Conservation (phyloP, 2,329 filamentous ascomycete genomes). For the Diatrype stigma region DNA sequence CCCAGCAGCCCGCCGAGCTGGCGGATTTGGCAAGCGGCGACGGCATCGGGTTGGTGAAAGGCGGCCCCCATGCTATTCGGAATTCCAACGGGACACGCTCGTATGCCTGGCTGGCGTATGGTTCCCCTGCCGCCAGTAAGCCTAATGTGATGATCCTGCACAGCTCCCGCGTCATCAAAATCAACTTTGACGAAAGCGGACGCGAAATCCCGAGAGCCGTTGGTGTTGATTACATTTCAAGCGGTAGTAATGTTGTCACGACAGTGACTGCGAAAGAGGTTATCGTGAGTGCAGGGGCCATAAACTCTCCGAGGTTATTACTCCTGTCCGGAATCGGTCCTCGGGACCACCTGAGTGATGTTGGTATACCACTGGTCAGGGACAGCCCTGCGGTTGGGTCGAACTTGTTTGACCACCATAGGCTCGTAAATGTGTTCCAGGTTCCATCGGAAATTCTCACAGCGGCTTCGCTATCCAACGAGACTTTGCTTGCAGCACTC, state of each 20-base stretch:
- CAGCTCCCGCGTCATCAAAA: constrained; percentile 28
- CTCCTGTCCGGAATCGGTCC: constrained; percentile 28
- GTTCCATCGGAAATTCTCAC: constrained; percentile 8
- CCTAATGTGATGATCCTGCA: constrained; percentile 11
- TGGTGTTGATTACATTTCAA: constrained; percentile 29
- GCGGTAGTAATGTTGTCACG: constrained; percentile 25
- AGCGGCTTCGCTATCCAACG: constrained; percentile 1
- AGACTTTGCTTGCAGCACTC: constrained; percentile 3
- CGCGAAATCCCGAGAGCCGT: constrained; percentile 24
- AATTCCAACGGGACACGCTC: constrained; percentile 11
- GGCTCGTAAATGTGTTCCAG: constrained; percentile 9
- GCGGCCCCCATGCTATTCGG: constrained; percentile 6
- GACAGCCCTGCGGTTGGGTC: constrained; percentile 24
- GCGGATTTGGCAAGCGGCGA: constrained; percentile 10
- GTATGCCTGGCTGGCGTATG: constrained; percentile 13
- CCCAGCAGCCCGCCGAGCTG: constrained; percentile 1
- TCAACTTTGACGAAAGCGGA: constrained; percentile 26
- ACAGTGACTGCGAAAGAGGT: constrained; percentile 27
- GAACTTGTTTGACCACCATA: constrained; percentile 18
- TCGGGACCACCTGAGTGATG: constrained; percentile 18
- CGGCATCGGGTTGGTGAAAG: constrained; percentile 14
- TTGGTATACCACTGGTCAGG: constrained; percentile 18
- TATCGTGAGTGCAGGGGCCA: constrained; percentile 22
- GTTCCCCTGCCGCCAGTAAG: constrained; percentile 4
- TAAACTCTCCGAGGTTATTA: constrained; percentile 25